Evolutionary conservation across 495 filamentous ascomycete species (phyloP), one percentile per base, ranked within the genome.

Genomic region (Neurospora intermedia): DNA sequence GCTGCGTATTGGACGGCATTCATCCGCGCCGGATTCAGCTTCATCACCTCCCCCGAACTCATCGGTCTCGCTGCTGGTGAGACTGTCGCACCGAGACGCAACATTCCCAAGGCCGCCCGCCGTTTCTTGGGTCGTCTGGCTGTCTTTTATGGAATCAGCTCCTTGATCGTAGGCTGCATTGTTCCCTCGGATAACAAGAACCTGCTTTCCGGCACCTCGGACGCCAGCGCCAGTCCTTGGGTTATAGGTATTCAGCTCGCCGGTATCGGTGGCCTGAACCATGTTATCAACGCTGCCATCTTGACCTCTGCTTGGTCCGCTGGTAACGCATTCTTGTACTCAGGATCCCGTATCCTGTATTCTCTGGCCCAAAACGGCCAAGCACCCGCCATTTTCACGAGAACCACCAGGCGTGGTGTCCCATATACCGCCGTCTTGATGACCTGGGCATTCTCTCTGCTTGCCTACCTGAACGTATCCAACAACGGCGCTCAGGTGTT

Each of bases 281-380:
- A 86, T 72, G 78, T 83, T 66, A 85, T 86, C 80, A 86, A 85
- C 72, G 84, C 78, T 23, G 84, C 84, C 9, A 81, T 86, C 40
- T 74, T 86, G 62, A 90, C 84, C 0, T 85, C 84, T 20, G 84
- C 84, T 9, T 86, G 84, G 84, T 85, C 84, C 8, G 84, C 84
- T 40, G 92, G 88, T 69, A 96, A 96, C 77, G 90, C 91, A 3
- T 93, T 92, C 84, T 84, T 94, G 71, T 95, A 93, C 82, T 93
- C 90, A 42, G 92, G 90, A n/a, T 91, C 89, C 0, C 88, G 93
- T n/a, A 90, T 90, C 71, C 85, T 95, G 8, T 91, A 92, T 77
- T 89, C 89, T 23, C 86, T 93, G 74, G 90, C 91, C 1, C 70
- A 80, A 15, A 84, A 89, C 71, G 87, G 90, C 8, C 88, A 90